Base-by-base conservation (phyloP, 345 rosid genomes). In the Anacardium occidentale region DNA sequence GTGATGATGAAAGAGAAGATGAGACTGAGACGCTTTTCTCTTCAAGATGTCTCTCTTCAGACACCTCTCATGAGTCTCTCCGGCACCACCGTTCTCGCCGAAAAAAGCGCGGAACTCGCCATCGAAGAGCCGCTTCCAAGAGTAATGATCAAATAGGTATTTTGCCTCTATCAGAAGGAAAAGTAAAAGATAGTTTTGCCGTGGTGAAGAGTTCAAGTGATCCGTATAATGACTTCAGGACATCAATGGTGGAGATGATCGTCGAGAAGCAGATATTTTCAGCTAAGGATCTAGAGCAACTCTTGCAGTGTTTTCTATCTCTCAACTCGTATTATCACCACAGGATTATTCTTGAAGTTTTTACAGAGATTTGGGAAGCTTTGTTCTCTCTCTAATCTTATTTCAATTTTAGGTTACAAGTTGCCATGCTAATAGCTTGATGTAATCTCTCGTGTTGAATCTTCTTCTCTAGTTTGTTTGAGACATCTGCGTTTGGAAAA, bases 241-340 rank as follows among this genome's bases (percentile, higher is more conserved):
- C 75, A 58, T 91, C 95, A 18, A 90, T 88, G 97, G 85, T 87
- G 81, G 95, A 91, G 86, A 91, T 91, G 97, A 91, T 91, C 6
- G 67, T 88, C 58, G 97, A 88, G 83, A 90, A 82, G 75, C 87
- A 88, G 80, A 83, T 91, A 71, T 90, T 88, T 69, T 79, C 78
- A 24, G 81, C 83, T 7, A 80, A 74, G 72, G 93, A 87, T 37
- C 71, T 92, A 21, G 89, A 92, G 75, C 68, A 87, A 68, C 86
- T 92, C 70, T 76, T 92, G 25, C 91, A 86, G 71, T 92, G 97
- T 78, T 92, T 92, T 71, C 72, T 92, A 24, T 77, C 85, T 17
- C 78, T 92, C 66, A 92, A 92, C 83, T 88, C 93, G 51, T 69
- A 70, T 67, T 88, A 72, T 75, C 92, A 92, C 52, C 97, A 92